Evolutionary conservation across 2,329 filamentous ascomycete species (phyloP).

Genomic region (Aspergillus sp.): DNA sequence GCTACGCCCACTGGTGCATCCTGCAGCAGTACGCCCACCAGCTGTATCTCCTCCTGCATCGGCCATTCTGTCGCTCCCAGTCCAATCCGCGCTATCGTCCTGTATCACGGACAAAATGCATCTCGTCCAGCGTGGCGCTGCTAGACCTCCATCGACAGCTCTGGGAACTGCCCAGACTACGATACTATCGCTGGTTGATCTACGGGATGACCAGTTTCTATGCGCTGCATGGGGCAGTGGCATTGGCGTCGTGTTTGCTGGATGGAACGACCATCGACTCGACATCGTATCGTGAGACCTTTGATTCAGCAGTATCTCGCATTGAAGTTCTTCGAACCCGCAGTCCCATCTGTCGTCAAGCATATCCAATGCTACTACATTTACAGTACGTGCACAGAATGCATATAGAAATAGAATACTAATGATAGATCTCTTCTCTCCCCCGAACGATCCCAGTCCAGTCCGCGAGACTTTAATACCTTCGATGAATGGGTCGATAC

Average conservation of each 20-base stretch:
- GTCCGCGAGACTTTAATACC: not conserved
- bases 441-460: not conserved
- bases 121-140: slow-evolving; percentile 13
- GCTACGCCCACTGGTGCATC: slow-evolving; percentile 23
- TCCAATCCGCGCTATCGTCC: slow-evolving; percentile 1
- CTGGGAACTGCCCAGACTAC: slow-evolving; percentile 13
- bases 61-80: slow-evolving; percentile 12
- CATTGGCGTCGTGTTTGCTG: slow-evolving; percentile 12
- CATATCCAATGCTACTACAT: slow-evolving; percentile 3
- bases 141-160: slow-evolving; percentile 18
- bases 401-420: not conserved
- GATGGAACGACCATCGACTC: slow-evolving; percentile 1
- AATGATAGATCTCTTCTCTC: not conserved
- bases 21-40: slow-evolving; percentile 27
- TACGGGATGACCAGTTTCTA: slow-evolving; percentile 21
- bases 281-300: not conserved
- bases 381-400: slow-evolving; percentile 2
- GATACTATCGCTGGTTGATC: slow-evolving; percentile 20
- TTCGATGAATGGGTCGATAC: slow-evolving; percentile 4
- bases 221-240: slow-evolving; percentile 22
- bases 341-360: slow-evolving; percentile 3
- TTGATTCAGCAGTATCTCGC: not conserved
- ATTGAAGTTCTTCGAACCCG: not conserved
- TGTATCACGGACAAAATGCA: slow-evolving; percentile 14
- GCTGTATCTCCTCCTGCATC: slow-evolving; percentile 24